Base-by-base conservation (phyloP, 2,329 filamentous ascomycete species). In the Colletotrichum godetiae region DNA sequence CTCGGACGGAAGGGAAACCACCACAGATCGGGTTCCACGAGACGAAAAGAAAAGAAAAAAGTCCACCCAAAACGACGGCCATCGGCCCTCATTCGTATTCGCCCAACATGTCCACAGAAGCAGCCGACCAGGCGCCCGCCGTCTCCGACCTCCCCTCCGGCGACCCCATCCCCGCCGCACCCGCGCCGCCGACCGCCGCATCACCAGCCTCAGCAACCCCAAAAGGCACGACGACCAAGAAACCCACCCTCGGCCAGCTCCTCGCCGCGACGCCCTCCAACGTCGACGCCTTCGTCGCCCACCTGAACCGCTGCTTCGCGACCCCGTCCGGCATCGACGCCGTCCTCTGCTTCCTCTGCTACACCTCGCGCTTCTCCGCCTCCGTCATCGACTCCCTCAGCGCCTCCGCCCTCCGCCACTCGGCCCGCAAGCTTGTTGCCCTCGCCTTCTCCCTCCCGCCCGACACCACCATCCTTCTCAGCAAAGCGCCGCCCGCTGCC, bases 261-360 rank as follows among this genome's bases (percentile, higher is more conserved):
- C 75, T 86, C 58, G 76, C 80, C 58, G 78, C 81, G 15, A 72
- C 81, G 19, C 85, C 86, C 55, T 80, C 82, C 76, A 81, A 82
- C 77, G 46, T 85, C 77, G 89, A 91, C 79, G 84, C 82, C 80
- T 88, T 90, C 79, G 81, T 92, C 75, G 80, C 85, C 31, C 87
- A 88, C 81, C 85, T 92, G 61, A 84, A 88, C 79, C 91, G 91
- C 76, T 90, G 93, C 79, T 86, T 95, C 77, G 88, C 90, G 75
- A 93, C 92, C 11, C 90, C 93, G 57, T 82, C 88, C 46, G 93
- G 93, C 78, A 90, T 92, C 81, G 93, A 95, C 83, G 88, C 89
- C 61, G 86, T 92, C 74, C 90, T 95, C 77, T 88, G 92, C 75
- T 90, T 92, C 76, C 81, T 92, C 74, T 90, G 92, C 84, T 96